These are phyloP conservation scores for Aspergillus ostianus DNA, from an alignment of 495 filamentous ascomycete genomes.

Conservation along the genomic window DNA sequence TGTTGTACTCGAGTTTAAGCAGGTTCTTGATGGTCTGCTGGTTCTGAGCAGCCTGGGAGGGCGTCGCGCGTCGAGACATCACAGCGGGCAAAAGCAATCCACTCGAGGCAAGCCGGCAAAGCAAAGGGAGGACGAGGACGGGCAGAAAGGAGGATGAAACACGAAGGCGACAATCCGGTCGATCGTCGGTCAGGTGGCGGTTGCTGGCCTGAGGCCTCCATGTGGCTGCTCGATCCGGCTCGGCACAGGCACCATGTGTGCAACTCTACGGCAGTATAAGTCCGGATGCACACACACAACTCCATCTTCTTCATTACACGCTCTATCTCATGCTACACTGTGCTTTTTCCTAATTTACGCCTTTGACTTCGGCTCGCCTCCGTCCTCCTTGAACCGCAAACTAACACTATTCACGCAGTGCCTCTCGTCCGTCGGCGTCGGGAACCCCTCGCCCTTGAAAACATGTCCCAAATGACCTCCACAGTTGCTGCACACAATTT, in stretches of 20 bases:
- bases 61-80: constrained; percentile 85
- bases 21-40: constrained; percentile 86
- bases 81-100: constrained; percentile 22
- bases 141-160: constrained; percentile 14
- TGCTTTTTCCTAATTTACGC: constrained; percentile 15
- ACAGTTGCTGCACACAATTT: constrained; percentile 92
- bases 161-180: constrained; percentile 11
- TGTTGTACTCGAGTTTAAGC: constrained; percentile 90
- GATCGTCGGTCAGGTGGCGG: constrained; percentile 17
- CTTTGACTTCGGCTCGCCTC: constrained; percentile 39
- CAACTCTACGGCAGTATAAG: constrained; percentile 1
- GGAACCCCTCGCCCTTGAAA: constrained; percentile 92
- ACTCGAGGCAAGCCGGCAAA: constrained; percentile 6
- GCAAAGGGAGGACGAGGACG: constrained; percentile 8
- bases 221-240: constrained; percentile 16
- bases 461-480: constrained; percentile 96
- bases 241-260: constrained; percentile 13
- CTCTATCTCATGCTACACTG: constrained; percentile 1
- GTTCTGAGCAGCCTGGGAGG: constrained; percentile 86
- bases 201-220: constrained; percentile 25
- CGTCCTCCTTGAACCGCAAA: constrained; percentile 73
- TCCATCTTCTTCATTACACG: neutral
- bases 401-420: constrained; percentile 97
- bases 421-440: constrained; percentile 89
- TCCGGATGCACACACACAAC: neutral